phyloP scores from a whole-genome alignment of 345 rosid genomes.

The Hypericum perforatum region DNA sequence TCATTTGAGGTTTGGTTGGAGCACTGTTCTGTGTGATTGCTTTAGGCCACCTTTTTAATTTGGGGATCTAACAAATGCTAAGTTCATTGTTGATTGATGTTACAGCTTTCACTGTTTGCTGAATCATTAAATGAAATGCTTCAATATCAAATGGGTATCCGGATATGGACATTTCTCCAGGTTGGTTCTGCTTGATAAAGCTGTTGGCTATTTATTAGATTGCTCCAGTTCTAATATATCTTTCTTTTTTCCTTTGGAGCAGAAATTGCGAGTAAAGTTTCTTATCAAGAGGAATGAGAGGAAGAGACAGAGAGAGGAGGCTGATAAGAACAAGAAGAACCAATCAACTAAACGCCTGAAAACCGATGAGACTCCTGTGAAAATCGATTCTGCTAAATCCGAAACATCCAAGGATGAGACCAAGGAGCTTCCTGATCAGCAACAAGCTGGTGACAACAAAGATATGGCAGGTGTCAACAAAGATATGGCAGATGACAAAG shows the following conservation, averaged over 20 bases:
- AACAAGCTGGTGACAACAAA: background rate
- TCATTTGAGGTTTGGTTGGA: slow-evolving; percentile 66
- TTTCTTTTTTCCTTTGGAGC: slow-evolving; percentile 6
- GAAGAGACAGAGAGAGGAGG: slow-evolving; percentile 65
- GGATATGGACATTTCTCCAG: slow-evolving; percentile 70
- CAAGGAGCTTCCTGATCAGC: no score
- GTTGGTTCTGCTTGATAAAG: slow-evolving; percentile 28
- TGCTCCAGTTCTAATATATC: slow-evolving; percentile 3
- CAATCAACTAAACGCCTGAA: slow-evolving; percentile 44
- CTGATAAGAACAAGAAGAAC: slow-evolving; percentile 31
- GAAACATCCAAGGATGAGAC: slow-evolving; percentile 14
- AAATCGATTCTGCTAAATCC: slow-evolving; percentile 25
- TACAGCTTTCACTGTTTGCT: slow-evolving; percentile 90
- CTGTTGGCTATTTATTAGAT: background rate
- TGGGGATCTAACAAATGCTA: background rate
- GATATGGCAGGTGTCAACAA: slow-evolving; percentile 21
- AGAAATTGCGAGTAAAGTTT: slow-evolving; percentile 66
- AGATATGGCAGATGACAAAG: slow-evolving; percentile 31
- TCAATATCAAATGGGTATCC: slow-evolving; percentile 88
- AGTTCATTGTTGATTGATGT: slow-evolving; percentile 4
- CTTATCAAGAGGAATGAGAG: slow-evolving; percentile 59
- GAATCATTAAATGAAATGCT: slow-evolving; percentile 89
- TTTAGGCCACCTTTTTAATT: background rate
- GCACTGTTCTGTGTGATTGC: slow-evolving; percentile 5
- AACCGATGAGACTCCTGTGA: slow-evolving; percentile 39